Conservation (phyloP, 306 rosid species). For the Urtica urens region DNA sequence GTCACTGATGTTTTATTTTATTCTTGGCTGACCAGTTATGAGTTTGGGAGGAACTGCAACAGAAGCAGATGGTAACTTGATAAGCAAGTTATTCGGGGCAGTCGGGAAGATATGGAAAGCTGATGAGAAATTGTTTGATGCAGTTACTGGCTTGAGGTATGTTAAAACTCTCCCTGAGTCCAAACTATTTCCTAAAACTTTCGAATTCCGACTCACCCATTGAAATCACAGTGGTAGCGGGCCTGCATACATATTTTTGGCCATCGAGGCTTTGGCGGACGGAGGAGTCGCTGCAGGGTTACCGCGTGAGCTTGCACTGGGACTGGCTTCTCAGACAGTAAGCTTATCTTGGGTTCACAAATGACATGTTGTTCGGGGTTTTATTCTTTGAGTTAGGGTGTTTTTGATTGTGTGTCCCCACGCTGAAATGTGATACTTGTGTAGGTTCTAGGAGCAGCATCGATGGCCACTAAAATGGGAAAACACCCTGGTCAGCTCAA, state of each 20-base stretch:
- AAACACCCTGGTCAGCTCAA: slow-evolving; percentile 87
- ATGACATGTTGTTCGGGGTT: not conserved
- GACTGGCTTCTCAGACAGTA: slow-evolving; percentile 91
- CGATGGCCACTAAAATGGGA: slow-evolving; percentile 48
- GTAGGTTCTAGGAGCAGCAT: slow-evolving; percentile 86
- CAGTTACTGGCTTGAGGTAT: slow-evolving; percentile 85
- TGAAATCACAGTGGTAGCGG: slow-evolving; percentile 81
- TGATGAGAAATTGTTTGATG: slow-evolving; percentile 84
- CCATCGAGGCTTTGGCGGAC: slow-evolving; percentile 95
- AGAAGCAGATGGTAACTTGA: slow-evolving; percentile 63
- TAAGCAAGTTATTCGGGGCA: slow-evolving; percentile 69
- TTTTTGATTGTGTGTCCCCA: too few relatives aligned
- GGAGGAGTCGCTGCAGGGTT: slow-evolving; percentile 99
- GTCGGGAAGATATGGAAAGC: slow-evolving; percentile 83
- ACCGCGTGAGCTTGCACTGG: slow-evolving; percentile 79
- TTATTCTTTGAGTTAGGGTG: not conserved
- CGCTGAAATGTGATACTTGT: not conserved
- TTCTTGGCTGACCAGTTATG: slow-evolving; percentile 46
- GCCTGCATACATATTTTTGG: slow-evolving; percentile 82
- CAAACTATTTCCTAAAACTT: not conserved
- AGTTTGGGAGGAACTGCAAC: slow-evolving; percentile 75
- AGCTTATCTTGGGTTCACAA: too few relatives aligned
- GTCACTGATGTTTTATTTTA: slow-evolving; percentile 1
- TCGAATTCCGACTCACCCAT: not conserved
- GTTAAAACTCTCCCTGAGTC: slow-evolving; percentile 1